These are phyloP conservation scores for Senna tora DNA, from an alignment of 306 rosid species.

Conservation along the genomic window DNA sequence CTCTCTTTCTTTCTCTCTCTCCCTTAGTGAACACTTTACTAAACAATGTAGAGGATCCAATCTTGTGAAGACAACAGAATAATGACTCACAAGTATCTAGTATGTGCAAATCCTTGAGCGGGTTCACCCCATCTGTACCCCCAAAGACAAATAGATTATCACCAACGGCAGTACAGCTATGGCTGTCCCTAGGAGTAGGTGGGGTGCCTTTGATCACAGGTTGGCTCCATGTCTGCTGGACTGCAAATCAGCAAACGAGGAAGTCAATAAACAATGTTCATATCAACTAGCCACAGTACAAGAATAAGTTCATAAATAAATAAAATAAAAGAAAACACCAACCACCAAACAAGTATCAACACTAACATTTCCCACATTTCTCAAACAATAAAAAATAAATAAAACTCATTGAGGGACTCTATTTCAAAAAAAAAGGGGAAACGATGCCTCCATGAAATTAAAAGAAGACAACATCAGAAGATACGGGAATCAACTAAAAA, in stretches of 20 bases:
- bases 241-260: constrained; percentile 68
- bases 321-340: neutral
- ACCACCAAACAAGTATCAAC: neutral
- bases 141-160: constrained; percentile 90
- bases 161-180: constrained; percentile 81
- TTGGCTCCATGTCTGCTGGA: constrained; percentile 77
- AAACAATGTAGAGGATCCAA: too few relatives aligned
- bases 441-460: neutral
- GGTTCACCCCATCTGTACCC: constrained; percentile 94
- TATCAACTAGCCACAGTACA: constrained; percentile 29
- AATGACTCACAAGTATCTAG: constrained; percentile 81
- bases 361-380: neutral
- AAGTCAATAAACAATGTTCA: constrained; percentile 35
- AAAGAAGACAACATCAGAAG: constrained; percentile 8
- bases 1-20: too few relatives aligned
- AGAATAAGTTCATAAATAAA: constrained; percentile 27
- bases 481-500: neutral
- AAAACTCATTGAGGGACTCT: neutral
- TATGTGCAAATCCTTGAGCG: constrained; percentile 84
- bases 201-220: constrained; percentile 75
- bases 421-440: neutral
- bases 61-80: constrained; percentile 24
- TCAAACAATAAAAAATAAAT: constrained; percentile 13
- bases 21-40: too few relatives aligned
- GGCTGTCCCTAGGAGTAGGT: constrained; percentile 94